Percentiles rank a stretch among this genome's conserved stretches.
Conservation (phyloP, 73 alveolate genomes). For the Paramecium biaurelia region DNA sequence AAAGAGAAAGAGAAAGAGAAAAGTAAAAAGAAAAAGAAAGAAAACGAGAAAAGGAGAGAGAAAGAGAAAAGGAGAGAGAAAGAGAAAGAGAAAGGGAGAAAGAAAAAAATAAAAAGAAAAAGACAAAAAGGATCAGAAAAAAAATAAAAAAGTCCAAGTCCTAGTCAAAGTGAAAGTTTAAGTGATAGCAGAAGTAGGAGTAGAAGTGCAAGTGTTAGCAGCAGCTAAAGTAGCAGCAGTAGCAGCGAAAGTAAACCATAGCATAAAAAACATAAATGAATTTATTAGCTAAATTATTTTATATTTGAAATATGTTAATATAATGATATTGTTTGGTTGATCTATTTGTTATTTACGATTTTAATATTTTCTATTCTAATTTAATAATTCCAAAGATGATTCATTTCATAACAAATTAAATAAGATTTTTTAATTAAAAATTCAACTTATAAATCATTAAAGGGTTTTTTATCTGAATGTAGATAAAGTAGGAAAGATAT, state of each 20-base stretch:
- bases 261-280: background rate
- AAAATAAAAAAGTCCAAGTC: background rate
- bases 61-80: background rate
- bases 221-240: slow-evolving; percentile 45
- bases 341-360: background rate
- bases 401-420: background rate
- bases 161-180: background rate
- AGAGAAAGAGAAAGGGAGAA: background rate
- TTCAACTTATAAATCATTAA: background rate
- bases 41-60: background rate
- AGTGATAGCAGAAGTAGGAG: slow-evolving; percentile 34
- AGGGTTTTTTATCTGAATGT: background rate
- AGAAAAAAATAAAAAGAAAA: background rate
- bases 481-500: background rate
- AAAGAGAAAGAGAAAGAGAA: background rate
- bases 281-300: background rate
- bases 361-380: background rate
- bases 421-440: background rate
- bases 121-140: background rate
- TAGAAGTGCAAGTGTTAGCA: background rate
- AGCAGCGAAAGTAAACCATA: slow-evolving; percentile 40
- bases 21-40: background rate
- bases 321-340: background rate
- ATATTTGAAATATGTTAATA: background rate
- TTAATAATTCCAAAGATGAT: background rate